Conservation (phyloP, 345 rosid genomes). For the Eucalyptus shirleyi region DNA sequence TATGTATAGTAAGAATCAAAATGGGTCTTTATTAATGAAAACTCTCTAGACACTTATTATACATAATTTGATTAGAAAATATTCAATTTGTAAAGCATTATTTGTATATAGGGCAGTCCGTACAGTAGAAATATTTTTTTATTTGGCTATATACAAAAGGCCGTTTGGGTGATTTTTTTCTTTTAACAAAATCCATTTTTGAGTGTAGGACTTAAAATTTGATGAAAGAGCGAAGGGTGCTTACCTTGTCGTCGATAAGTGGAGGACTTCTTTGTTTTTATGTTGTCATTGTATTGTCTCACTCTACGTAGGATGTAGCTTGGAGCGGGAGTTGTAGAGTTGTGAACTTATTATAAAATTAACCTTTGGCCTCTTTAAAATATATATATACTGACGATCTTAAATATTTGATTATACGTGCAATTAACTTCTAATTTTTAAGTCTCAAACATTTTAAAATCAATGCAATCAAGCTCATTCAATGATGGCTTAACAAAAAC, state of each 20-base stretch:
- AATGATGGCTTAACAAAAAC: accelerated
- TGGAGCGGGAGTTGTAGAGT: not conserved
- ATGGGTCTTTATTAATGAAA: accelerated
- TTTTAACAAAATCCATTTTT: not conserved
- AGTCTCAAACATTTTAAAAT: not conserved
- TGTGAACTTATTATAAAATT: not conserved
- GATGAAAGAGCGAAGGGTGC: not conserved
- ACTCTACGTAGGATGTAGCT: not conserved
- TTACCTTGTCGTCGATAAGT: not conserved
- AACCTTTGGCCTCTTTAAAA: not conserved
- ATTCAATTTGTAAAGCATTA: not conserved
- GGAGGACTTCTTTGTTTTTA: not conserved
- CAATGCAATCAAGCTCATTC: not conserved
- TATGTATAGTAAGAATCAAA: not conserved
- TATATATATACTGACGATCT: not conserved
- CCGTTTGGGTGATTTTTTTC: not conserved
- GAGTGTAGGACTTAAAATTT: not conserved
- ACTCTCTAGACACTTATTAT: accelerated
- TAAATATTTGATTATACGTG: not conserved
- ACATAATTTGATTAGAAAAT: not conserved
- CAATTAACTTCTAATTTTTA: not conserved
- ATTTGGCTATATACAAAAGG: not conserved
- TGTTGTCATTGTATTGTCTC: not conserved
- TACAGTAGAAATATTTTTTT: not conserved
- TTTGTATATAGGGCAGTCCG: not conserved